Evolutionary conservation across 805 yeast species (phyloP), one percentile per base, ranked within the genome.

Genomic region (Candida glaebosa): DNA sequence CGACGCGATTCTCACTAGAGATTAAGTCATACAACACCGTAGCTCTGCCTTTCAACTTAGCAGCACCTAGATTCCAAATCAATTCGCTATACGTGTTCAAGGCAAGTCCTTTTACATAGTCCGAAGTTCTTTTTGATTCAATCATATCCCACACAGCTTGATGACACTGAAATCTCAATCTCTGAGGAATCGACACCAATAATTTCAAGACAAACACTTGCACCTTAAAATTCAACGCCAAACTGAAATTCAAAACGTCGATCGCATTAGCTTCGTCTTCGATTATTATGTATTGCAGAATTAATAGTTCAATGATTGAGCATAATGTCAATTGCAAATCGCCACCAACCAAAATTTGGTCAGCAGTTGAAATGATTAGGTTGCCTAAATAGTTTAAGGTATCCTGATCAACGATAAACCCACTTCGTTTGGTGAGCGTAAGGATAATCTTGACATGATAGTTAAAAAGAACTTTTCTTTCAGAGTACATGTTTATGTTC

Each of bases 211-310:
- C n/a, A 7, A 17, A 22, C 8, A 34, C 7, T 19, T 18, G 26
- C 5, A 34, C 37, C 28, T 34, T 34, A 20, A 18, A 34, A 34
- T 34, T 34, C 26, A 34, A 20, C 5, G 6, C 5, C 19, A 38
- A 20, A 6, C 41, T 31, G 4, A 38, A 16, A 12, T 18, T 26
- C 4, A 38, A 17, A 3, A 31, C 18, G n/a, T 38, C 41, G 5
- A 14, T 31, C 20, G 28, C 26, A 12, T 19, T 20, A 4, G 20
- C 19, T 4, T 19, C 3, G 16, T 38, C 22, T 8, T 20, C 17
- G 5, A n/a, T 4, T 8, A 5, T 22, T 7, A 34, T 14, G 12
- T 38, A 38, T 14, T 38, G 36, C 6, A 7, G 18, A 4, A 38
- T 16, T 14, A 38, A 33, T n/a, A 38, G 17, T 9, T 10, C 20